phyloP scores from a whole-genome alignment of 2,329 filamentous ascomycete genomes.

The Trichoderma atroviride region DNA sequence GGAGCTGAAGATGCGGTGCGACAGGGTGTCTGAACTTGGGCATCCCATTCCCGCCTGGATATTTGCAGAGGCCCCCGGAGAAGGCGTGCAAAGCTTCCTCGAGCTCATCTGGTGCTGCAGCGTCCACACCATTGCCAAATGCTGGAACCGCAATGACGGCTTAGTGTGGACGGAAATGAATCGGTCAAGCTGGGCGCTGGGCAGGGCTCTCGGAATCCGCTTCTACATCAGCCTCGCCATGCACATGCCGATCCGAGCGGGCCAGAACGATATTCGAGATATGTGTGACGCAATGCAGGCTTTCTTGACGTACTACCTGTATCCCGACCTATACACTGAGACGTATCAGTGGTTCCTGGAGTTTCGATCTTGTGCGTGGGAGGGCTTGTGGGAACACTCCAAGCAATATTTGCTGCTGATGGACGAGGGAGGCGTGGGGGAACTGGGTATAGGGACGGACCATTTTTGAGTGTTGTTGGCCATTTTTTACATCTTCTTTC shows the following conservation, averaged over 20 bases:
- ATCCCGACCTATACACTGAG: background rate
- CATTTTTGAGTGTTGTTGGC: background rate
- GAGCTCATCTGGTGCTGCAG: constrained; percentile 24
- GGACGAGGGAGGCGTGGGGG: constrained; percentile 5
- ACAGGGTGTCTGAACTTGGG: background rate
- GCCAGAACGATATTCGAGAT: background rate
- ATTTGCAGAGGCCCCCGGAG: constrained; percentile 2
- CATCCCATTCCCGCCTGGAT: constrained; percentile 11
- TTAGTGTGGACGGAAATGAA: constrained; percentile 18
- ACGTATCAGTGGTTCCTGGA: constrained; percentile 7
- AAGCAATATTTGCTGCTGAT: background rate
- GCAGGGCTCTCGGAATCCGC: constrained; percentile 9
- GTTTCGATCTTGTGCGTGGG: constrained; percentile 18
- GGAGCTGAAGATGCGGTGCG: constrained; percentile 24
- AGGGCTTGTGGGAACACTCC: constrained; percentile 13
- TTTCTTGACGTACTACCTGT: background rate
- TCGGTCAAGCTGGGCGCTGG: constrained; percentile 1
- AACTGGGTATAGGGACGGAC: constrained; percentile 8
- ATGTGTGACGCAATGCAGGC: background rate
- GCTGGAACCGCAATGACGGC: constrained; percentile 10
- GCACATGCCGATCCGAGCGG: background rate
- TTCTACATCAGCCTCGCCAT: constrained; percentile 13
- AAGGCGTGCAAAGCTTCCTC: constrained; percentile 21
- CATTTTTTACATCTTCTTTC: background rate
- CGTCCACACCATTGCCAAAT: constrained; percentile 12